phyloP scores from a whole-genome alignment of 305 asterid genomes.

The Rubia tinctorum region DNA sequence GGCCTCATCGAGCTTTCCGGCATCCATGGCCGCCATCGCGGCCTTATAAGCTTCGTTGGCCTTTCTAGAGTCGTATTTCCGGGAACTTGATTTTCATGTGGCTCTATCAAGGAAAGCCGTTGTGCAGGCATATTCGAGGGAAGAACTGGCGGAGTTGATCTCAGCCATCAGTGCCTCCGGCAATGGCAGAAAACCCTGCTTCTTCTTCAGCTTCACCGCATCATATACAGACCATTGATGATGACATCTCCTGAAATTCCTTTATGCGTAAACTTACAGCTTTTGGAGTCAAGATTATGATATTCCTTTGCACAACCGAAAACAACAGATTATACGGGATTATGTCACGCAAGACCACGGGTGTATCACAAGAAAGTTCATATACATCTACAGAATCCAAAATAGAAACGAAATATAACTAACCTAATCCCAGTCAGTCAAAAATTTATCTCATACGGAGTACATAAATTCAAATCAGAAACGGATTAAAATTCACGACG shows the following conservation, averaged over 20 bases:
- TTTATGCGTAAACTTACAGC: neutral
- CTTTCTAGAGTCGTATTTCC: conserved; percentile 34
- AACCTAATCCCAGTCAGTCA: neutral
- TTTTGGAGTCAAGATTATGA: neutral
- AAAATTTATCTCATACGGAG: neutral
- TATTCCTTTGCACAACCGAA: too few species aligned
- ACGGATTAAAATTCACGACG: neutral
- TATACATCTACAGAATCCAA: neutral
- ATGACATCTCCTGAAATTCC: conserved; percentile 31
- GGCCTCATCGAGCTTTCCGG: conserved; percentile 48
- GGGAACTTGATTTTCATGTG: conserved; percentile 12
- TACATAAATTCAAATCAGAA: neutral
- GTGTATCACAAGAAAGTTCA: neutral
- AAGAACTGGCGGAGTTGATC: conserved; percentile 51
- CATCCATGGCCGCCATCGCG: conserved; percentile 54
- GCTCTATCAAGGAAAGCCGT: conserved; percentile 28
- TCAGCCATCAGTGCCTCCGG: conserved; percentile 66
- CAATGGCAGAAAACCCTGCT: conserved; percentile 23
- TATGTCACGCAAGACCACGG: neutral
- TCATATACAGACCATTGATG: conserved; percentile 34
- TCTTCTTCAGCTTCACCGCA: conserved; percentile 31
- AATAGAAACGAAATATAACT: neutral
- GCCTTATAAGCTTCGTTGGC: conserved; percentile 57
- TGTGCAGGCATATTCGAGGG: conserved; percentile 56
- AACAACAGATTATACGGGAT: too few species aligned